Evolutionary conservation across 441 rosid species (phyloP), one percentile per base, ranked within the genome.

Genomic region (Flueggea neowawraea): DNA sequence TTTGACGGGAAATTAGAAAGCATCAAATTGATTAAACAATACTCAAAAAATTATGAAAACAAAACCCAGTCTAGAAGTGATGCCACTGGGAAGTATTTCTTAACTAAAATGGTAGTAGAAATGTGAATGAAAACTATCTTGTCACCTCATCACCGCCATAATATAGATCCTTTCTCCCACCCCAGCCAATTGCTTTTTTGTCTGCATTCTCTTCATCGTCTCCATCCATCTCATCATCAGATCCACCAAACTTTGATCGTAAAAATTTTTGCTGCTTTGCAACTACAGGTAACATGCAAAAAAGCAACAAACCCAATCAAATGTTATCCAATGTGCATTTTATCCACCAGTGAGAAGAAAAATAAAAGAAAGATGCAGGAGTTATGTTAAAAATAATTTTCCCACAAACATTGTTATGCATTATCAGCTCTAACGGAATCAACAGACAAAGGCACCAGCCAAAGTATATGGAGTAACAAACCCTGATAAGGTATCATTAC

Each of bases 151-250:
- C 94, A 57, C 71, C 90, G 74, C 67, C 59, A 68, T 80, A 72
- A 62, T 83, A 82, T 4, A 53, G 69, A 16, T 65, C 53, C 66
- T 74, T 84, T 53, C 60, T 66, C 52, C 78, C 77, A 33, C 89
- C 85, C 96, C 98, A 84, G 16, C 73, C 64, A 32, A 11, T 65
- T 44, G 16, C 74, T 48, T 79, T 73, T 5, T 72, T 78, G 65
- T 74, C 83, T 61, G 82, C 87, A 13, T 78, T 84, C 13, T 75
- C 72, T 12, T 78, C 87, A 6, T 77, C 79, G 7, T 83, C 92
- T 55, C 81, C 85, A 50, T 77, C 74, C 90, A 86, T 75, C 71
- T 86, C 96, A 44, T 88, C 91, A 47, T 83, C 96, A 66, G 68
- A 78, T 62, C 74, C 87, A 48, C 97, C 96, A 82, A 71, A 77